These are phyloP conservation scores for Aspergillus leporis DNA, from an alignment of 495 filamentous ascomycete species.

Conservation along the genomic window DNA sequence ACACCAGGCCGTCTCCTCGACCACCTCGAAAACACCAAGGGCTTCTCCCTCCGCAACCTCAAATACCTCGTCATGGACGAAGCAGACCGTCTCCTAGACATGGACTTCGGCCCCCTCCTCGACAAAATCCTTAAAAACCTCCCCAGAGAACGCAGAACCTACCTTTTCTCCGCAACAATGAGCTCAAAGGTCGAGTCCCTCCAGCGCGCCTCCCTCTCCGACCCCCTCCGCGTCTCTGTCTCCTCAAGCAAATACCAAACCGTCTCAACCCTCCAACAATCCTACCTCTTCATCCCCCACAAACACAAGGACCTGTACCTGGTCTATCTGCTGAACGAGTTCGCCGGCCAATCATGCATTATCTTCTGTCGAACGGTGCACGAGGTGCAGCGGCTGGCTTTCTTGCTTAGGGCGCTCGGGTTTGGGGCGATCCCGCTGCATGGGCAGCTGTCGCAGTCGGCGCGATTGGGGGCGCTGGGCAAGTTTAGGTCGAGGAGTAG, in stretches of 20 bases:
- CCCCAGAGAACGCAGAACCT: conserved; percentile 65
- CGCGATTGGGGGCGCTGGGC: conserved; percentile 78
- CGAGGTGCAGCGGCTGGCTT: conserved; percentile 81
- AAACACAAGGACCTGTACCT: conserved; percentile 92
- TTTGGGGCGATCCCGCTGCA: conserved; percentile 89
- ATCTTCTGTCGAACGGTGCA: conserved; percentile 93
- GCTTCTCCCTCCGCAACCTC: conserved; percentile 75
- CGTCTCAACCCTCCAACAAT: conserved; percentile 79
- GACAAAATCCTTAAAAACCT: conserved; percentile 92
- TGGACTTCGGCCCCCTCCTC: conserved; percentile 90
- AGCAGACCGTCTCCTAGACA: conserved; percentile 86
- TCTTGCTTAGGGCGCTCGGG: conserved; percentile 76
- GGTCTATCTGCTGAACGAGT: conserved; percentile 81
- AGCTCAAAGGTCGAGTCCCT: conserved; percentile 87
- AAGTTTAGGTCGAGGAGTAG: conserved; percentile 79
- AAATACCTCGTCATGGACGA: conserved; percentile 95
- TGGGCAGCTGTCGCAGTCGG: conserved; percentile 81
- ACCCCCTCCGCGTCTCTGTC: conserved; percentile 76
- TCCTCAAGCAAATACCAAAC: conserved; percentile 79
- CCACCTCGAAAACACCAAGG: conserved; percentile 95
- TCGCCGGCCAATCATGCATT: conserved; percentile 78
- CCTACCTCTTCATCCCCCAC: conserved; percentile 81
- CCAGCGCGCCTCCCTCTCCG: conserved; percentile 81
- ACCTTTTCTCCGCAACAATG: conserved; percentile 93
- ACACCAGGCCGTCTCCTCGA: conserved; percentile 90